Conservation (phyloP, 1,139 yeast species). For the Debaryomyces robertsiae region DNA sequence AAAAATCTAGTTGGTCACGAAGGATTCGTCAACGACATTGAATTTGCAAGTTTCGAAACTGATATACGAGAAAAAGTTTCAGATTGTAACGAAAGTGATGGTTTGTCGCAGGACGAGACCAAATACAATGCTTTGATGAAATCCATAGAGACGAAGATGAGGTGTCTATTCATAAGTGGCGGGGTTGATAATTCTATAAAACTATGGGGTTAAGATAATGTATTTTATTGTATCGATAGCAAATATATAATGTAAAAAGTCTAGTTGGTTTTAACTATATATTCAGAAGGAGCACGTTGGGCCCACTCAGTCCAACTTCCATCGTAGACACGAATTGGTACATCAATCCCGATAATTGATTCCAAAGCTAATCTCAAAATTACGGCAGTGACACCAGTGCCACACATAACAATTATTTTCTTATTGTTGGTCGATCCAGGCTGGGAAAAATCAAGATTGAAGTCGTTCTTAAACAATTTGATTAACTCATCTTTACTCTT, state of each 20-base stretch:
- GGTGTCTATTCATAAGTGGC: conserved; percentile 63
- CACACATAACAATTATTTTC: conserved; percentile 83
- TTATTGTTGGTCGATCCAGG: conserved; percentile 26
- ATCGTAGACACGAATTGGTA: conserved; percentile 76
- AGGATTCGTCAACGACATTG: conserved; percentile 68
- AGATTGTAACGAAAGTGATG: conserved; percentile 20
- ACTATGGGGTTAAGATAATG: conserved; percentile 48
- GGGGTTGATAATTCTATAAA: conserved; percentile 56
- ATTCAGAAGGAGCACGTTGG: conserved; percentile 42
- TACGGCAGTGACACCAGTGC: conserved; percentile 94
- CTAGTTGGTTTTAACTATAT: conserved; percentile 27
- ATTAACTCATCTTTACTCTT: conserved; percentile 49
- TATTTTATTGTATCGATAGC: conserved; percentile 7
- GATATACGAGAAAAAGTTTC: conserved; percentile 6
- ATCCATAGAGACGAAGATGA: conserved; percentile 45
- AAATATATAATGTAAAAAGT: not conserved
- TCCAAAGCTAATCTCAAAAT: conserved; percentile 60
- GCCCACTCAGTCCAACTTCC: conserved; percentile 92
- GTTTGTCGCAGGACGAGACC: conserved; percentile 18
- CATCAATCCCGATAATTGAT: conserved; percentile 57
- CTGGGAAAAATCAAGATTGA: conserved; percentile 34
- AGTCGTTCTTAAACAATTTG: conserved; percentile 44
- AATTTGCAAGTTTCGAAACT: conserved; percentile 54
- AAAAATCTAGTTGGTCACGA: conserved; percentile 64
- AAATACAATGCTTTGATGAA: conserved; percentile 21